Evolutionary conservation across 2,329 filamentous ascomycete genomes (phyloP), one percentile per base, ranked within the genome.

Genomic region (Ascochyta rabiei): DNA sequence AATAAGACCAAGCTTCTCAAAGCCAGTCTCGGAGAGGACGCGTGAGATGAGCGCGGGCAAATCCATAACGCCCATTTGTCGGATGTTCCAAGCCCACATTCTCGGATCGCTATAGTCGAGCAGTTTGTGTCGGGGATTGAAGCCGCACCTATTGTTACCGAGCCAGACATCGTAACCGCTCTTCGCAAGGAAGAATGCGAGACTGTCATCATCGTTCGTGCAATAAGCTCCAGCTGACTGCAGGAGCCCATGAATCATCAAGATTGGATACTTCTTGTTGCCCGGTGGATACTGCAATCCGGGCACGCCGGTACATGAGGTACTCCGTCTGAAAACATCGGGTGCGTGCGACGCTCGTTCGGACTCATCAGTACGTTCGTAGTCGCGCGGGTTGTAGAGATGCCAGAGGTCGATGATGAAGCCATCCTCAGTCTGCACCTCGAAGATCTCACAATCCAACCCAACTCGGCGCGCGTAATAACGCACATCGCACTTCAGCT

Each of bases 71-170:
- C 92, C 93, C 89, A 97, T 96, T 69, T 96, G 91, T 0, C 90
- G 86, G 50, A 97, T 96, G 62, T 96, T 96, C 93, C 93, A 98
- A 35, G 88, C 86, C 93, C 93, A 97, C 90, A 97, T 96, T 26
- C 92, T 85, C 1, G 93, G 93, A 69, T 98, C 93, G 3, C 79
- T 79, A 61, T 89, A 86, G 2, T 84, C 76, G 34, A 97, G 82
- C 19, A 87, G 76, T 2, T 82, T 84, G 70, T 98, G 93, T 60
- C 86, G 84, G 0, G 93, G 93, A 0, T 84, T 79, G 75, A 95
- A 91, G 1, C 93, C 93, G 69, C 92, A 96, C 18, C 93, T 84
- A 70, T 96, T 97, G 76, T 96, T 96, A 4, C 93, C 93, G 15
- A 97, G 81, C 93, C 93, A 98, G 34, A 98, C 91, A 72, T 98